phyloP scores from a whole-genome alignment of 176 grass and related monocot species.

The Phyllostachys edulis region DNA sequence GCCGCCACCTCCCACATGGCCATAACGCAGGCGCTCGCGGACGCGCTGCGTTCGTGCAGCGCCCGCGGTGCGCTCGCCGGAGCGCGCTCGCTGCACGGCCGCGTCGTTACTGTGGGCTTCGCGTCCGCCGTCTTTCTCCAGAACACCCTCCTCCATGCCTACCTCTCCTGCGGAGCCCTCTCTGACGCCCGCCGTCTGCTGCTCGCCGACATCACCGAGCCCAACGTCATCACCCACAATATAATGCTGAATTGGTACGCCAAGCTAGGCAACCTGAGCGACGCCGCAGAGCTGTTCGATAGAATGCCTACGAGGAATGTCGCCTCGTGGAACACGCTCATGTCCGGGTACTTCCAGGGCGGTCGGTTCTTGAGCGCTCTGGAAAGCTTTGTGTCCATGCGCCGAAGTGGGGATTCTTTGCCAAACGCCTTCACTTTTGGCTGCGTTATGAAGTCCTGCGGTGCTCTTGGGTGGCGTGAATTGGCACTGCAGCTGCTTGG shows the following conservation, averaged over 20 bases:
- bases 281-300: slow-evolving; percentile 70
- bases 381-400: slow-evolving; percentile 59
- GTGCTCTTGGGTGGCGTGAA: slow-evolving; percentile 46
- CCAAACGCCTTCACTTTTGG: slow-evolving; percentile 70
- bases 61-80: slow-evolving; percentile 35
- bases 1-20: slow-evolving; percentile 58
- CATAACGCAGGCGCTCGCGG: slow-evolving; percentile 68
- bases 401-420: slow-evolving; percentile 26
- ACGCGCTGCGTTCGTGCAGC: slow-evolving; percentile 52
- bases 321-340: slow-evolving; percentile 84
- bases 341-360: slow-evolving; percentile 71
- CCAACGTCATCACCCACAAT: slow-evolving; percentile 78
- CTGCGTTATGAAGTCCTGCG: slow-evolving; percentile 70
- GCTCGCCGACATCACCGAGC: slow-evolving; percentile 40
- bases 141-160: slow-evolving; percentile 83
- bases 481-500: slow-evolving; percentile 68
- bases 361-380: slow-evolving; percentile 26
- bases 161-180: slow-evolving; percentile 68
- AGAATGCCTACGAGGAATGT: slow-evolving; percentile 72
- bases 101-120: slow-evolving; percentile 71
- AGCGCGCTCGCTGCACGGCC: slow-evolving; percentile 66
- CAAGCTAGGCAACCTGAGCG: slow-evolving; percentile 53
- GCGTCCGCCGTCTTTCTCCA: slow-evolving; percentile 78
- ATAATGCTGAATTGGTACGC: slow-evolving; percentile 69
- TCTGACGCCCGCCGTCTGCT: slow-evolving; percentile 58